phyloP scores from a whole-genome alignment of 805 yeast species.

The Metschnikowia koreensis region DNA sequence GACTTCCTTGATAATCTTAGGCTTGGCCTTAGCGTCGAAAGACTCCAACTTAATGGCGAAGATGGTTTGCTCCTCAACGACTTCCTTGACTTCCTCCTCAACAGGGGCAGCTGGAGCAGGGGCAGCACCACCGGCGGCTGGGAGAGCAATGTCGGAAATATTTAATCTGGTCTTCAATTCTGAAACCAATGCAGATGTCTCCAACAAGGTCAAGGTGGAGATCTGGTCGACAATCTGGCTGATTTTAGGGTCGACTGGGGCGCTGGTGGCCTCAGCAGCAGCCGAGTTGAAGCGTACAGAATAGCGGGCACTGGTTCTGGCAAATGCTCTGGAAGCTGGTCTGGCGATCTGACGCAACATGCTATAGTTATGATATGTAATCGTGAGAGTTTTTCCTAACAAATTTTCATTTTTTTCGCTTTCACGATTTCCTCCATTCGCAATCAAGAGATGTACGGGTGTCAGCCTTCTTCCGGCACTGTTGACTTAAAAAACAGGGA shows the following conservation, averaged over 20 bases:
- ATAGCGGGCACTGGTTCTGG: constrained; percentile 25
- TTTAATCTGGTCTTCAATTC: constrained; percentile 81
- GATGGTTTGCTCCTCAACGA: constrained; percentile 85
- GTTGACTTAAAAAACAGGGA: neutral
- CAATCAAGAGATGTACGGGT: constrained; percentile 17
- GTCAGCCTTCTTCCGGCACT: neutral
- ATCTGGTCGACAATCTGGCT: constrained; percentile 84
- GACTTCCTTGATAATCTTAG: constrained; percentile 97
- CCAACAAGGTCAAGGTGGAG: constrained; percentile 84
- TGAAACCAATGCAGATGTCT: constrained; percentile 81
- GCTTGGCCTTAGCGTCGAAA: constrained; percentile 92
- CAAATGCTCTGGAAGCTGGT: constrained; percentile 34
- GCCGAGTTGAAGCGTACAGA: constrained; percentile 50
- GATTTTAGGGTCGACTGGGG: constrained; percentile 84
- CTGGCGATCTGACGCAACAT: constrained; percentile 39
- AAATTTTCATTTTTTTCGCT: constrained; percentile 2
- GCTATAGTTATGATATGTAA: constrained; percentile 10
- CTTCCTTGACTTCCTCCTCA: constrained; percentile 72
- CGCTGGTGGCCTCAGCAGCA: constrained; percentile 33
- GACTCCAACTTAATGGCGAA: constrained; percentile 89
- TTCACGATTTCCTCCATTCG: constrained; percentile 3
- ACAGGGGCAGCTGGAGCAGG: constrained; percentile 65
- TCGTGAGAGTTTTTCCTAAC: constrained; percentile 15
- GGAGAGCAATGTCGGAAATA: constrained; percentile 90
- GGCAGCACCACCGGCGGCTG: constrained; percentile 56